Evolutionary conservation across 169 alveolate genomes (phyloP).

Genomic region (Eimeria zaria): DNA sequence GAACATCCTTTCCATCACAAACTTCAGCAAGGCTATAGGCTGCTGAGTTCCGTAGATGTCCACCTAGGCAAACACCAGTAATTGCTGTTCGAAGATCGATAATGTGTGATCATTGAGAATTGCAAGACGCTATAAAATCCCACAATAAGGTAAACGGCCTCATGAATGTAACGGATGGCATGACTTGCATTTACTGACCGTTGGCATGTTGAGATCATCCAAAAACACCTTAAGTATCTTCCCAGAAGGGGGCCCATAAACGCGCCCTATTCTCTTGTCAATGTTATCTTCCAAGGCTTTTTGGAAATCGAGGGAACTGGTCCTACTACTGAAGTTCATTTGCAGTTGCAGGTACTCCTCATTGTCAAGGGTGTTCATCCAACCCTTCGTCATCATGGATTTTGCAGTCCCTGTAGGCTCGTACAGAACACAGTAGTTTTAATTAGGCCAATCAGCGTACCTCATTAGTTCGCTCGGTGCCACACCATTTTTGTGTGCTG

Average conservation of each 20-base stretch:
- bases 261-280: too few relatives aligned
- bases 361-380: conserved; percentile 90
- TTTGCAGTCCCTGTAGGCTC: conserved; percentile 93
- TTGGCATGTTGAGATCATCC: conserved; percentile 98
- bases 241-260: conserved; percentile 97
- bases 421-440: not conserved
- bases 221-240: conserved; percentile 95
- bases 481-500: not conserved
- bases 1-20: conserved; percentile 92
- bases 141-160: too few relatives aligned
- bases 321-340: conserved; percentile 95
- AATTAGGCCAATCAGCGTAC: not conserved
- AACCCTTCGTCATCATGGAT: conserved; percentile 92
- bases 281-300: conserved; percentile 91
- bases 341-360: conserved; percentile 88
- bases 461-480: not conserved
- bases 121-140: too few relatives aligned
- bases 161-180: too few relatives aligned
- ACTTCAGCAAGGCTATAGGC: conserved; percentile 96
- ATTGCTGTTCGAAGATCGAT: too few relatives aligned
- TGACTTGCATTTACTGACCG: too few relatives aligned
- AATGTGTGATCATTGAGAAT: too few relatives aligned
- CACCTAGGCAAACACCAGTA: too few relatives aligned
- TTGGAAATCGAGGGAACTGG: conserved; percentile 95
- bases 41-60: conserved; percentile 98